These are phyloP conservation scores for Diplocarpon rosae DNA, from an alignment of 2,329 filamentous ascomycete genomes.

Conservation along the genomic window DNA sequence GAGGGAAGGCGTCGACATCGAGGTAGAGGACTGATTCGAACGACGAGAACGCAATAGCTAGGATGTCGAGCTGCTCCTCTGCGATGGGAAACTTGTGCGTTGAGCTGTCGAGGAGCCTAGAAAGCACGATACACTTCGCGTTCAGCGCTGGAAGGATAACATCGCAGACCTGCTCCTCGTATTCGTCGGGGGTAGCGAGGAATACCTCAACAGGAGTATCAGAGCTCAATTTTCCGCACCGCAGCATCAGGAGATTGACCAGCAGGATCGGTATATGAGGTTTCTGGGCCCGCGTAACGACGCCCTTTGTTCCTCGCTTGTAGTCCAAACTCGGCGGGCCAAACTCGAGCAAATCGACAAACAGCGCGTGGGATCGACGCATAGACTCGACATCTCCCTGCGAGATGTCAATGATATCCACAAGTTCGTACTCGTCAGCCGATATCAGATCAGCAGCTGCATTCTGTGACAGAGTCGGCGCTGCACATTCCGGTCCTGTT, in stretches of 20 bases:
- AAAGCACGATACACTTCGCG: constrained; percentile 32
- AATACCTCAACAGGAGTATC: constrained; percentile 33
- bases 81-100: constrained; percentile 26
- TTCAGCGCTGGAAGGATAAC: constrained; percentile 29
- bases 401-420: constrained; percentile 2
- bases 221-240: constrained; percentile 29
- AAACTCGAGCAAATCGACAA: constrained; percentile 3
- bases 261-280: constrained; percentile 29
- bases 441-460: neutral
- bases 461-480: constrained; percentile 6
- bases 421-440: neutral
- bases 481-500: constrained; percentile 11
- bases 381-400: constrained; percentile 8
- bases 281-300: constrained; percentile 33
- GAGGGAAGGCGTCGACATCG: constrained; percentile 36
- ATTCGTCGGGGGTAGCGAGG: constrained; percentile 28
- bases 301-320: constrained; percentile 21
- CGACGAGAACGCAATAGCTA: constrained; percentile 38
- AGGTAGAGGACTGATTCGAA: constrained; percentile 39
- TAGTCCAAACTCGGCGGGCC: neutral
- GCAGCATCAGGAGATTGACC: constrained; percentile 32
- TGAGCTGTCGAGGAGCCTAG: constrained; percentile 29
- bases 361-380: constrained; percentile 7
- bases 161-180: constrained; percentile 30
- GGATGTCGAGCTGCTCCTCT: constrained; percentile 37